Evolutionary conservation across 352 stramenopile species (phyloP).

Genomic region (Phytophthora ramorum): DNA sequence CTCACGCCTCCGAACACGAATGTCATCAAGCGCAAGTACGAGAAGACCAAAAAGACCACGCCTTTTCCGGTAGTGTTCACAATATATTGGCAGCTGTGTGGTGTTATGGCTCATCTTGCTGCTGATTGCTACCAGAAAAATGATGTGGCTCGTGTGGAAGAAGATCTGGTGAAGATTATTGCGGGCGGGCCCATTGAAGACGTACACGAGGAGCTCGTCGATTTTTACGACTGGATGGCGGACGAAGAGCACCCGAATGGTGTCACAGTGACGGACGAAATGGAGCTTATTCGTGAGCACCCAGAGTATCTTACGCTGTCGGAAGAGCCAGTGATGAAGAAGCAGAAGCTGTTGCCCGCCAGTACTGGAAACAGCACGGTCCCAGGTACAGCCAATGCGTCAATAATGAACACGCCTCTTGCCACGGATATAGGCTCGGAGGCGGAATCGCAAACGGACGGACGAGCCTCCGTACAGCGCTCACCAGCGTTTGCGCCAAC

Average conservation of each 20-base stretch:
- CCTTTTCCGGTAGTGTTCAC: conserved; percentile 64
- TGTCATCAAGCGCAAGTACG: conserved; percentile 88
- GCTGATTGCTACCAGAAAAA: conserved; percentile 58
- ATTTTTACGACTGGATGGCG: conserved; percentile 90
- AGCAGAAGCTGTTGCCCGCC: conserved; percentile 38
- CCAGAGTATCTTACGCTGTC: conserved; percentile 80
- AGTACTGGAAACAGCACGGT: conserved; percentile 32
- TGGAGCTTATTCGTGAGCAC: conserved; percentile 84
- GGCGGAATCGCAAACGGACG: conserved; percentile 60
- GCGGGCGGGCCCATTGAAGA: conserved; percentile 75
- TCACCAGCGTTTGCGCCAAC: conserved; percentile 68
- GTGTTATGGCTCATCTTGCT: neutral
- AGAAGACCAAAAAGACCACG: conserved; percentile 86
- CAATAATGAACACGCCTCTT: conserved; percentile 73
- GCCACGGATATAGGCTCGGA: conserved; percentile 76
- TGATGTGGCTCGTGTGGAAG: conserved; percentile 84
- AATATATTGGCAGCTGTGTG: neutral
- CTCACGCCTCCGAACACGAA: conserved; percentile 89
- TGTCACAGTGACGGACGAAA: conserved; percentile 79
- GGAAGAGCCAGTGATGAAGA: conserved; percentile 52
- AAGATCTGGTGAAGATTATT: conserved; percentile 87
- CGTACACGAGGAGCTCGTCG: conserved; percentile 86
- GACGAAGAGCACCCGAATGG: conserved; percentile 77
- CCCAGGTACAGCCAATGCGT: conserved; percentile 42
- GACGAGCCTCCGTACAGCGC: conserved; percentile 66